Evolutionary conservation across 2,329 filamentous ascomycete genomes (phyloP), one percentile per base, ranked within the genome.

Genomic region (Pyricularia pennisetigena): DNA sequence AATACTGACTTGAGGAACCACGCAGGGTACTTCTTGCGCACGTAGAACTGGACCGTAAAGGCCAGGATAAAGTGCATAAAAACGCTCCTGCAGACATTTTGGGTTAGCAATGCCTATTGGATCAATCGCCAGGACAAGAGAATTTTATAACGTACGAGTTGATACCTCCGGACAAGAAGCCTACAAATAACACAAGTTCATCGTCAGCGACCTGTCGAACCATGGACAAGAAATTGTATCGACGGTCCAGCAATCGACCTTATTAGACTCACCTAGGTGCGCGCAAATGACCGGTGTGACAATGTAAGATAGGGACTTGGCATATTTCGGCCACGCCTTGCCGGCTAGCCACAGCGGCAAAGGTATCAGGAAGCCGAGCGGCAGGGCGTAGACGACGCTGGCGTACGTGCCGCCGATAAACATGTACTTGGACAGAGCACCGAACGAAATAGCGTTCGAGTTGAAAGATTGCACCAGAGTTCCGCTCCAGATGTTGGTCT

Each of bases 401-500:
- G 75, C 71, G 70, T 79, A 79, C 8, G 74, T 74, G 0, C 71
- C 72, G 49, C 77, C 78, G 66, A 75, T 69, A 73, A 78, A 80
- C 70, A 81, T 74, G 24, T 77, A 69, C 68, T 63, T 73, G 2
- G 76, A 73, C 6, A 80, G n/a, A 29, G 16, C 73, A 20, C 73
- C 72, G 61, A 69, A 71, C 0, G 72, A 69, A 8, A 71, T 71
- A 29, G 78, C 78, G 12, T 69, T 69, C 0, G 69, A 70, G 70
- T 81, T 81, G 74, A 77, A 77, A 23, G 74, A 74, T 70, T 80
- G 78, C 2, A 79, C 71, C 30, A 75, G 75, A 26, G 77, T 74
- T 16, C 79, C 78, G 30, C 75, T 77, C 78, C 79, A 80, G 68
- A 80, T 77, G 69, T 78, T 78, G 63, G 74, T 77, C 59, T 62